Evolutionary conservation across 73 alveolate genomes (phyloP), one percentile per base, ranked within the genome.

Genomic region (Symbiodinium pilosum): DNA sequence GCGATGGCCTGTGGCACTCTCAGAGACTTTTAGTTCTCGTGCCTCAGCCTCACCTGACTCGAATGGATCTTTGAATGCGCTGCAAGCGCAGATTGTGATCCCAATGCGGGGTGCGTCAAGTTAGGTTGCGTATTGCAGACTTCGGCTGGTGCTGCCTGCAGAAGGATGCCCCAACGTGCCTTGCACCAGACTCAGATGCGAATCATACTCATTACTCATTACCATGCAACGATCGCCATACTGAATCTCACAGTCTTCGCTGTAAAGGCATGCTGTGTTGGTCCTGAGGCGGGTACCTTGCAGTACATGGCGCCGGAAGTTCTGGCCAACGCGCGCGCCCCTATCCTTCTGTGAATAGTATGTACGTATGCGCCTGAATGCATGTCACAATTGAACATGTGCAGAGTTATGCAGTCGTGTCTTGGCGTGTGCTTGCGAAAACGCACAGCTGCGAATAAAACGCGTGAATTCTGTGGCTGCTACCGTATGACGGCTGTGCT

Each of bases 241-340:
- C 20, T 24, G 28, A 30, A 56, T 56, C 28, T 24, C 5, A 56
- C 32, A 56, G 3, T 24, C 77, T 56, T 30, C 20, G 32, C 20
- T 56, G 77, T 0, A 56, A 56, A 56, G 77, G 20, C 32, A 56
- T 56, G 77, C 77, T 24, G 77, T 56, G 77, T 56, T 24, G 77
- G 32, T 24, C 51, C n/a, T n/a, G n/a, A 83, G 95, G 95, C 95
- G 14, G 97, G 97, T 38, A 91, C 97, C n/a, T 26, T 91, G 88
- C 54, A n/a, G 24, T 91, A 91, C 89, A 91, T 91, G 97, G 97
- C 97, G 32, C 97, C 97, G 36, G 97, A 91, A 68, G 97, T 91
- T 75, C 43, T 91, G 83, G 12, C 32, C 38, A 91, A 91, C 18
- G 97, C 30, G 41, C 2, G 73, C 4, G 73, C 73, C 73, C 26